Base-by-base conservation (phyloP, 225 moss, liverwort and hornwort genomes). In the Ulota crispa region DNA sequence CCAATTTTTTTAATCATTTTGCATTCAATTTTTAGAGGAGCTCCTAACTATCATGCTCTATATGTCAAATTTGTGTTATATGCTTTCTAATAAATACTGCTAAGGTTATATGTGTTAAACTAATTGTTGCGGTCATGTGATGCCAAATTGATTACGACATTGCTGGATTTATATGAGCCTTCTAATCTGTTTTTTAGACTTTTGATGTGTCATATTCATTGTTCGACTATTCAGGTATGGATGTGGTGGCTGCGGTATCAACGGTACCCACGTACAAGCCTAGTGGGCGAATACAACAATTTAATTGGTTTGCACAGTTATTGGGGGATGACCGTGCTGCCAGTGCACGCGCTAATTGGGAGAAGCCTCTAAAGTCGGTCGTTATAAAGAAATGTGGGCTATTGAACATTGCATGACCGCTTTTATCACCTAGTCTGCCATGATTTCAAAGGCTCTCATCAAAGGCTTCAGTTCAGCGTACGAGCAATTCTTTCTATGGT, bases 371-470 rank as follows among this genome's bases (percentile, higher is more conserved):
- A 21, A 94, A 92, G 80, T 85, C 98, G 42, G 84, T 99, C 34
- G 98, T 99, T 39, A 99, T 99, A 64, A 95, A 80, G 85, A 92
- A 83, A 63, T 95, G 95, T 87, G 98, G 98, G 47, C 87, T 95
- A 42, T 31, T 94, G 60, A 86, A 90, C 62, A 65, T 84, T 68
- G 90, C 89, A 43, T 79, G 89, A 69, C 87, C 93, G 19, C 86
- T 82, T 5, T 84, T 89, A 39, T 78, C 87, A 70, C 89, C 89
- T 24, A 88, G 93, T 42, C 86, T 93, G 70, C 77, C 84, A 43
- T 90, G 79, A 85, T 3, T 39, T 34, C 28, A 67, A 71, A 66
- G 31, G 47, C 63, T 76, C 64, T 74, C 69, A 50, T 64, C 63
- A 16, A 73, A 78, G 57, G 47, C 69, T 63, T 78, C 45, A 63